Percentiles rank a stretch among this genome's conserved stretches.
phyloP scores from a whole-genome alignment of 2,329 filamentous ascomycete species.

The Trichoderma polysporum region DNA sequence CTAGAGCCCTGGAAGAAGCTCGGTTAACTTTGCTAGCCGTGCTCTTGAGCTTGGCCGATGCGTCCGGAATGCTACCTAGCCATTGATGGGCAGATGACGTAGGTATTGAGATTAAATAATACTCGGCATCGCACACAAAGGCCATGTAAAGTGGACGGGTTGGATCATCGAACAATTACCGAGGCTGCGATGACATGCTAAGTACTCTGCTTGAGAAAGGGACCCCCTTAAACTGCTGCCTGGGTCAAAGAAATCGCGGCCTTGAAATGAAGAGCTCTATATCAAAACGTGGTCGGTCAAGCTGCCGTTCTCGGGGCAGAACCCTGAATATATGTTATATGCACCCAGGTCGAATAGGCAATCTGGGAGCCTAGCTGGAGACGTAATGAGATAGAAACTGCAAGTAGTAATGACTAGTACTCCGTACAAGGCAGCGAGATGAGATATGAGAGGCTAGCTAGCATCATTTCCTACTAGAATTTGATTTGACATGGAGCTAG shows the following conservation, averaged over 20 bases:
- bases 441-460: not conserved
- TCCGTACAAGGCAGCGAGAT: not conserved
- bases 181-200: not conserved
- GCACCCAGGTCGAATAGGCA: not conserved
- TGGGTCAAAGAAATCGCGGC: not conserved
- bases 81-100: not conserved
- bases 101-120: not conserved
- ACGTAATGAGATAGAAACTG: not conserved
- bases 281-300: not conserved
- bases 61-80: not conserved
- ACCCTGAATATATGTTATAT: not conserved
- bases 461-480: not conserved
- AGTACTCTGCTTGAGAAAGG: not conserved
- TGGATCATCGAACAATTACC: not conserved
- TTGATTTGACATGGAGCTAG: not conserved
- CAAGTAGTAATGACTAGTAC: not conserved
- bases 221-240: conserved; percentile 4
- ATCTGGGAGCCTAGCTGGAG: not conserved
- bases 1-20: not conserved
- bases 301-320: not conserved
- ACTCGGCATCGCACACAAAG: not conserved
- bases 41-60: not conserved
- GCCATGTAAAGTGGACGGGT: not conserved
- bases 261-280: not conserved
- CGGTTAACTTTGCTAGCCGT: conserved; percentile 2